Evolutionary conservation across 208 protist genomes (phyloP).

Genomic region (Porcisia hertigi): DNA sequence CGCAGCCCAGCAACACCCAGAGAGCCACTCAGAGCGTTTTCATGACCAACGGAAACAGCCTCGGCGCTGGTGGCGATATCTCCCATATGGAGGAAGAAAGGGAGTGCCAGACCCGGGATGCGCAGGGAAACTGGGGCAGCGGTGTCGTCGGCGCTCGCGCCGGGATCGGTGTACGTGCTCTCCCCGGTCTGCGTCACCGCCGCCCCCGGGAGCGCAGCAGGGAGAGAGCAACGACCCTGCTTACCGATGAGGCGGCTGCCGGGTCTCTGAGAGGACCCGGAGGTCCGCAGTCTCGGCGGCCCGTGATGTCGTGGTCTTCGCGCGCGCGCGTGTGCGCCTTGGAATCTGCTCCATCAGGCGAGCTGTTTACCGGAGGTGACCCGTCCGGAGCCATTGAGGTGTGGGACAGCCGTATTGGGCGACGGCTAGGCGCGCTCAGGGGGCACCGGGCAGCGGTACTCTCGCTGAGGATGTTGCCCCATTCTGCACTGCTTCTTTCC

Average conservation of each 20-base stretch:
- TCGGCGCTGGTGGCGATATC: too few species aligned
- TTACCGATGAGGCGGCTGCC: constrained; percentile 1
- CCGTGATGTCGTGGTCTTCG: constrained; percentile 42
- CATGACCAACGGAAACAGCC: too few species aligned
- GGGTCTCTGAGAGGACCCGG: constrained; percentile 16
- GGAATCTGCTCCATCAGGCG: constrained; percentile 30
- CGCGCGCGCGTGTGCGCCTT: constrained; percentile 35
- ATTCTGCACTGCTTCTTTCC: constrained; percentile 34
- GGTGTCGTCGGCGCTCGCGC: too few species aligned
- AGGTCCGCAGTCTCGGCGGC: constrained; percentile 29
- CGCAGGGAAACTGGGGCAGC: too few species aligned
- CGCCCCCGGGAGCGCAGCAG: too few species aligned
- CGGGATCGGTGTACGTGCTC: too few species aligned
- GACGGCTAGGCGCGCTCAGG: constrained; percentile 29
- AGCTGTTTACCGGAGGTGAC: constrained; percentile 42
- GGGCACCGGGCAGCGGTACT: constrained; percentile 43
- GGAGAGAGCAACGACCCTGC: not conserved
- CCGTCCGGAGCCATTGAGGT: constrained; percentile 36
- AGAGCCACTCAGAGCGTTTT: too few species aligned
- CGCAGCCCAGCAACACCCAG: too few species aligned
- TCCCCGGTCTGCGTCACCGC: too few species aligned
- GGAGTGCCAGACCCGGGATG: too few species aligned
- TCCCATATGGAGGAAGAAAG: too few species aligned
- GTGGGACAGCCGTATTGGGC: constrained; percentile 52
- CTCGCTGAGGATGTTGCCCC: constrained; percentile 23